A percentile compares a stretch with the other conserved stretches of the same genome.
Evolutionary conservation across 306 rosid genomes (phyloP).

Genomic region (Citrullus mucosospermus): DNA sequence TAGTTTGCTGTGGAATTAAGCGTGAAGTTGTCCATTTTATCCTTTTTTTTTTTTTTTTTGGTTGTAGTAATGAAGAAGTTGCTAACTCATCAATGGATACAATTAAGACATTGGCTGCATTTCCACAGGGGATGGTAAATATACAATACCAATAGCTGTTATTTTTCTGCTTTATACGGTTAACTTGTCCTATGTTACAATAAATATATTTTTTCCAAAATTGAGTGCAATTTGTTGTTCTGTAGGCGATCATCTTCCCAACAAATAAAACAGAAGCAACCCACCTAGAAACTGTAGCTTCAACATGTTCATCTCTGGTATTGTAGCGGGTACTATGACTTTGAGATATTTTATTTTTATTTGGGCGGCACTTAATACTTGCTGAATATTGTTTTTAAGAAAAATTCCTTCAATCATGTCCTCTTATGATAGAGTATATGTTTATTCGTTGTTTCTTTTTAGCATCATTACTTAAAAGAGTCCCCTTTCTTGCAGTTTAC

Average conservation of each 20-base stretch:
- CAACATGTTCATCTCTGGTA: conserved; percentile 77
- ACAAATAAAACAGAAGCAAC: conserved; percentile 40
- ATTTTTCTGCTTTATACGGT: conserved; percentile 1
- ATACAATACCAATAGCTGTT: neutral
- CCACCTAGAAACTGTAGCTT: conserved; percentile 46
- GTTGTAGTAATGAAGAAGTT: conserved; percentile 60
- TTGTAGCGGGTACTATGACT: conserved; percentile 4
- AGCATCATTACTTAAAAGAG: neutral
- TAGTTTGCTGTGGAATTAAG: neutral
- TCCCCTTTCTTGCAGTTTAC: neutral
- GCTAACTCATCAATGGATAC: conserved; percentile 56
- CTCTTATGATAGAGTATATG: neutral
- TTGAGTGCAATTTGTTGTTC: conserved; percentile 8
- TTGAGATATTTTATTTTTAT: neutral
- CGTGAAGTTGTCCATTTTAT: neutral
- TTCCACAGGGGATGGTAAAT: conserved; percentile 66
- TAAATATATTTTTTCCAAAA: neutral
- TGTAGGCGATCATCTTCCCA: conserved; percentile 69
- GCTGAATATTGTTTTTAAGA: neutral
- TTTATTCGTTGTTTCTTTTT: neutral
- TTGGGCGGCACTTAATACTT: neutral
- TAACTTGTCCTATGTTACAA: conserved; percentile 10
- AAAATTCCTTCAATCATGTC: neutral
- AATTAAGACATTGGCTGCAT: conserved; percentile 48
- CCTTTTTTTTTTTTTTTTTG: neutral